Base-by-base conservation (phyloP, 495 filamentous ascomycete genomes). In the Terfezia boudieri region DNA sequence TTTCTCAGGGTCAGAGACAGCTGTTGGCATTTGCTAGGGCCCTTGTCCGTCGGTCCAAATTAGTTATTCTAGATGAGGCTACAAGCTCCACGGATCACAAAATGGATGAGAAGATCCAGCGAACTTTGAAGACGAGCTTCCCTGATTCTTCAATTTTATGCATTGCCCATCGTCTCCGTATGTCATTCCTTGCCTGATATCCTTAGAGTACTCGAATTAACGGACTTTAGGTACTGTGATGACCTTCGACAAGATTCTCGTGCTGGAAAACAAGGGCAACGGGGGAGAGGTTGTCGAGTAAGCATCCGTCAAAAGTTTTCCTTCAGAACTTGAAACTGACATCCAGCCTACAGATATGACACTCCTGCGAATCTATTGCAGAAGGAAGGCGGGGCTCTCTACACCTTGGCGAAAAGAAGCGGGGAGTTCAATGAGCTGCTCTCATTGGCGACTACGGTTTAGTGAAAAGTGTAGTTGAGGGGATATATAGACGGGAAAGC, bases 391-490 rank as follows among this genome's bases (percentile, higher is more conserved):
- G 60, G 60, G 11, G 56, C 61, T n/a, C 41, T 62, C 5, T 51
- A 57, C n/a, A 53, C 36, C 37, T 46, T 62, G 35, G 60, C 60
- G 4, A 55, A 61, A 37, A 62, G 61, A 53, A 62, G 60, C 46
- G 59, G 59, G 9, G 60, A 62, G 56, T 61, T 61, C 50, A 55
- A 61, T 20, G 57, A 57, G 48, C 37, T 67, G 55, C 53, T 73
- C 35, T 69, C 68, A 54, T 51, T 59, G 36, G 70, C 68, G 26
- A 32, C 26, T 32, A 32, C 26, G 26, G 26, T 7, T 32, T 32
- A 32, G 26, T 32, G 7, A 7, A 32, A 32, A 32, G 26, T 32
- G 26, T 32, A 32, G 26, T 26, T 26, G 26, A 7, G 26, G 26
- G 26, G 7, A 32, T 20, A 20, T 20, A 32, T 32, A 2, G 7